Evolutionary conservation across 768 basidiomycete species (phyloP).

Genomic region (Baorangia bicolor): DNA sequence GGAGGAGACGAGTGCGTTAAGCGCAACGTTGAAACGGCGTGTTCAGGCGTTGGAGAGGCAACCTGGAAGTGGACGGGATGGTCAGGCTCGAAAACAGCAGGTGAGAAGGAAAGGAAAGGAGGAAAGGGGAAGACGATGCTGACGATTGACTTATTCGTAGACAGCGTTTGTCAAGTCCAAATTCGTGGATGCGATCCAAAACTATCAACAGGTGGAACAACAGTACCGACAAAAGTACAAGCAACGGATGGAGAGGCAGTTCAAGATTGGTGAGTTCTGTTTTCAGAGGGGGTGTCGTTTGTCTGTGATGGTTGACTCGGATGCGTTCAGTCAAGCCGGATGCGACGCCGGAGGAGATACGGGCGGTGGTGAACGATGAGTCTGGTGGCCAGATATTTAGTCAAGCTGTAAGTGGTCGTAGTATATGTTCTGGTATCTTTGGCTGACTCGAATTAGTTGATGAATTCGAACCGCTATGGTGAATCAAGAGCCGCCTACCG

Average conservation of each 20-base stretch:
- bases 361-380: slow-evolving; percentile 83
- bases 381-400: slow-evolving; percentile 85
- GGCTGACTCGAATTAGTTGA: slow-evolving; percentile 50
- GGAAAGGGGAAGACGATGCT: slow-evolving; percentile 5
- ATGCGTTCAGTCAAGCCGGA: slow-evolving; percentile 76
- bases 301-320: not conserved
- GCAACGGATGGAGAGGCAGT: slow-evolving; percentile 81
- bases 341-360: slow-evolving; percentile 85
- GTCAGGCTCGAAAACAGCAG: slow-evolving; percentile 76
- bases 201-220: slow-evolving; percentile 80
- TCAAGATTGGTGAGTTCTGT: slow-evolving; percentile 67
- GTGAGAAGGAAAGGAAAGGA: slow-evolving; percentile 33
- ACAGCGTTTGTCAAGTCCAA: slow-evolving; percentile 66
- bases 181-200: slow-evolving; percentile 84
- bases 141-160: slow-evolving; percentile 33
- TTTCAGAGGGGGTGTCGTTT: not conserved
- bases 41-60: slow-evolving; percentile 71
- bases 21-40: slow-evolving; percentile 64
- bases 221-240: slow-evolving; percentile 77
- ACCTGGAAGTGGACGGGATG: slow-evolving; percentile 62
- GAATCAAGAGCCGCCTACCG: slow-evolving; percentile 88
- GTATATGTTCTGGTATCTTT: not conserved
- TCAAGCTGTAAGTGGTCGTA: slow-evolving; percentile 59
- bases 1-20: slow-evolving; percentile 68
- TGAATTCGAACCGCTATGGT: slow-evolving; percentile 89